Conservation (phyloP, 1,139 yeast species). For the Saccharomyces pastorianus region DNA sequence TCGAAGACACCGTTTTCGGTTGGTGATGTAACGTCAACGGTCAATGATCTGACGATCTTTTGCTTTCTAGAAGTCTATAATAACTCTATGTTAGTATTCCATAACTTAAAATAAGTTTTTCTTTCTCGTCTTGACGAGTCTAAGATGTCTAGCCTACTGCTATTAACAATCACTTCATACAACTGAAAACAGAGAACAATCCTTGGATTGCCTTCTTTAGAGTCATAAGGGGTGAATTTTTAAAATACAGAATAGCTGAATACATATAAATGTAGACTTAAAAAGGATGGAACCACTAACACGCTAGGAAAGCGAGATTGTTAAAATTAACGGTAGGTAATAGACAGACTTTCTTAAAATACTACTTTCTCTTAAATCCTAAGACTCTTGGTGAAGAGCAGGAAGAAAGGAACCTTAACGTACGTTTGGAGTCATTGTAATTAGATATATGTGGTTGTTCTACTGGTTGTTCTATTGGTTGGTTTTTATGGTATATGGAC, state of each 20-base stretch:
- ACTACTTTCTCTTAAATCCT: not conserved
- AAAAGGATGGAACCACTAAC: slow-evolving; percentile 1
- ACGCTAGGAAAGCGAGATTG: not conserved
- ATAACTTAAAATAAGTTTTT: not conserved
- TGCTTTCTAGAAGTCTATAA: slow-evolving; percentile 63
- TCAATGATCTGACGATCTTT: slow-evolving; percentile 73
- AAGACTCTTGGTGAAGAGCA: not conserved
- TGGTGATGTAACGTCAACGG: slow-evolving; percentile 93
- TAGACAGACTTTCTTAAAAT: not conserved
- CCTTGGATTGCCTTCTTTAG: not conserved
- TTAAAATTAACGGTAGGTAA: not conserved
- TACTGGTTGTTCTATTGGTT: not conserved
- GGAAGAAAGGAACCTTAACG: slow-evolving; percentile 13
- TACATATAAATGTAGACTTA: slow-evolving; percentile 5
- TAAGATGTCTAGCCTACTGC: slow-evolving; percentile 25
- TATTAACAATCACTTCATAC: slow-evolving; percentile 25
- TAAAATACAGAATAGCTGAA: slow-evolving; percentile 23
- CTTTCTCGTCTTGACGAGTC: slow-evolving; percentile 4
- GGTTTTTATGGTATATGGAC: no score
- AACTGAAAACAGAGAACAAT: not conserved
- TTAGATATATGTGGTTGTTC: not conserved
- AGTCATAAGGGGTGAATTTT: slow-evolving; percentile 18
- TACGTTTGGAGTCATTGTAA: slow-evolving; percentile 28
- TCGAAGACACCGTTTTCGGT: slow-evolving; percentile 92
- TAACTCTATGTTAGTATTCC: slow-evolving; percentile 8